phyloP scores from a whole-genome alignment of 345 rosid genomes.

The Murraya paniculata region DNA sequence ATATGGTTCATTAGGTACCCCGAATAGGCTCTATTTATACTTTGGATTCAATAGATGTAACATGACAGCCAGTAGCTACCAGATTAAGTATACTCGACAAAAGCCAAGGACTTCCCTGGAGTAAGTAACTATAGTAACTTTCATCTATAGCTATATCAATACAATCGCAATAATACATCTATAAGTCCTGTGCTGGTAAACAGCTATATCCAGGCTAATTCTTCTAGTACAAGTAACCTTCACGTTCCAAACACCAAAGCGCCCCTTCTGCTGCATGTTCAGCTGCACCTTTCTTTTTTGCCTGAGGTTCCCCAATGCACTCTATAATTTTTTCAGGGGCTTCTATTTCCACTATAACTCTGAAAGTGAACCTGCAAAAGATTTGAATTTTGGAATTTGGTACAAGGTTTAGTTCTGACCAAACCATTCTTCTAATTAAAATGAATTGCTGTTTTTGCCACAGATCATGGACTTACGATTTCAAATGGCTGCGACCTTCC shows the following conservation, averaged over 20 bases:
- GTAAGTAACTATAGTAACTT: neutral
- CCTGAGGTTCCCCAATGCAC: constrained; percentile 46
- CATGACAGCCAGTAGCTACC: neutral
- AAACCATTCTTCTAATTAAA: neutral
- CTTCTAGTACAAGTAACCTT: constrained; percentile 35
- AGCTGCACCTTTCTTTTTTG: constrained; percentile 75
- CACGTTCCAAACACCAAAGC: constrained; percentile 59
- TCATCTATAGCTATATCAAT: neutral
- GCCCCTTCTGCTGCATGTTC: constrained; percentile 85
- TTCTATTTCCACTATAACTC: constrained; percentile 56
- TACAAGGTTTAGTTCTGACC: neutral
- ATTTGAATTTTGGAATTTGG: neutral
- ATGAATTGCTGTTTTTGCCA: neutral
- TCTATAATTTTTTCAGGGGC: constrained; percentile 42
- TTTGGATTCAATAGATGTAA: neutral
- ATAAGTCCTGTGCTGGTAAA: neutral
- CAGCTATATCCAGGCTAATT: neutral
- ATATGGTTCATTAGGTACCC: neutral
- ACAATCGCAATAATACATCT: neutral
- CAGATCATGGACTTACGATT: constrained; percentile 45
- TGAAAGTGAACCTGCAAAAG: constrained; percentile 60
- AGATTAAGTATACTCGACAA: neutral
- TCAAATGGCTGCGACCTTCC: constrained; percentile 77
- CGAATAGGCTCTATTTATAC: neutral
- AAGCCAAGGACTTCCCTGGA: neutral